These are phyloP conservation scores for Naganishia sp. DNA, from an alignment of 1,284 basidiomycete genomes.

Conservation along the genomic window DNA sequence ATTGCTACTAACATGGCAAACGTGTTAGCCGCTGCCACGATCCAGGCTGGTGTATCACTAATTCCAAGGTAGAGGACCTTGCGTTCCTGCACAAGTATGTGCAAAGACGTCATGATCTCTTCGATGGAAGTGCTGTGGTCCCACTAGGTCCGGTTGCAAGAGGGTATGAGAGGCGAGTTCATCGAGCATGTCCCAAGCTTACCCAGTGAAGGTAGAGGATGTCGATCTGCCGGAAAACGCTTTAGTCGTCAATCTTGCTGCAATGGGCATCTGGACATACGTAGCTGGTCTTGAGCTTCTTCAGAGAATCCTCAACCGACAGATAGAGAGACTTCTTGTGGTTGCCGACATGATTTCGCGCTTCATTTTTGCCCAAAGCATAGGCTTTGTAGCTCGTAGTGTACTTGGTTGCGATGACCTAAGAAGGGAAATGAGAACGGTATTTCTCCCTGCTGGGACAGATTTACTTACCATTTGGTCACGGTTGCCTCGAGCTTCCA, in stretches of 20 bases:
- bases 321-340: conserved; percentile 40
- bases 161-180: too few relatives aligned
- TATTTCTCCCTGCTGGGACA: too few relatives aligned
- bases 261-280: not conserved
- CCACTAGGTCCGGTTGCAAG: conserved; percentile 36
- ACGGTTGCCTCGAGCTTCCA: conserved; percentile 52
- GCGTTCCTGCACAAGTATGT: conserved; percentile 50
- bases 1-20: conserved; percentile 53
- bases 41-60: conserved; percentile 61
- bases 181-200: not conserved
- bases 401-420: too few relatives aligned
- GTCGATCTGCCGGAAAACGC: conserved; percentile 43
- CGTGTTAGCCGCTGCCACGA: conserved; percentile 60
- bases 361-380: conserved; percentile 21
- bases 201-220: conserved; percentile 55
- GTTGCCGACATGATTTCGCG: conserved; percentile 50
- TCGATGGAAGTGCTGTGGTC: conserved; percentile 53
- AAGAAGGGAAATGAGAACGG: too few relatives aligned
- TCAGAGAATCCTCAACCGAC: conserved; percentile 45
- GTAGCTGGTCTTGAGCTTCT: conserved; percentile 55
- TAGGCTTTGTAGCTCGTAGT: conserved; percentile 17
- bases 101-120: conserved; percentile 55
- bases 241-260: not conserved
- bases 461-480: conserved; percentile 55
- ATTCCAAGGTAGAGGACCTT: conserved; percentile 56